Conservation (phyloP, 371 early-diverging fungal species). For the Mucor velutinosus region DNA sequence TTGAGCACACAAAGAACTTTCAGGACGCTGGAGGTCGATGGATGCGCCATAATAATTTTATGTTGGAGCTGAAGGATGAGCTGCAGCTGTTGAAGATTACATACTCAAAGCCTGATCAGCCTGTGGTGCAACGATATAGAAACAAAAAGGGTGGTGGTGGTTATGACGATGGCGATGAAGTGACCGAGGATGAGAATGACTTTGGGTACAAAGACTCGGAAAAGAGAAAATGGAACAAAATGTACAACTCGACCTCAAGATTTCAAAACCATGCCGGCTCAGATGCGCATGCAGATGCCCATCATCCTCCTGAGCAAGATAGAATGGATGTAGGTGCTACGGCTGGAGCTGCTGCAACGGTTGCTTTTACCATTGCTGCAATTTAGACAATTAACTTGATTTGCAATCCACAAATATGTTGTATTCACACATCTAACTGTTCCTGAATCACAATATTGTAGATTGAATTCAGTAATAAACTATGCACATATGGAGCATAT, state of each 20-base stretch:
- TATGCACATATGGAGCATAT: no score
- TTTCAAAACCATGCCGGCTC: neutral
- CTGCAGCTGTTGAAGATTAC: conserved; percentile 57
- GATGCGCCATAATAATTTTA: conserved; percentile 63
- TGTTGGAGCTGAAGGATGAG: conserved; percentile 62
- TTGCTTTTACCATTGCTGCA: conserved; percentile 17
- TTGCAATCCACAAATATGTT: no score
- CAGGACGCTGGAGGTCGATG: conserved; percentile 67
- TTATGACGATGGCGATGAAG: neutral
- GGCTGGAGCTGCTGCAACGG: conserved; percentile 24
- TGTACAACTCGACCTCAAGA: neutral
- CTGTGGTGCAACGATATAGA: conserved; percentile 20
- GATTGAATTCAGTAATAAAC: no score
- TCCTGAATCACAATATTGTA: no score
- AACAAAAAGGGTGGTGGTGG: neutral
- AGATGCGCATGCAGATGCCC: neutral
- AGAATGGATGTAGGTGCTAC: neutral
- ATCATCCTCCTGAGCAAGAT: neutral
- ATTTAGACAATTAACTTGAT: neutral
- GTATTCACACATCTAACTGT: no score
- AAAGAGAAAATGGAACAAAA: neutral
- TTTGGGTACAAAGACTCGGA: neutral
- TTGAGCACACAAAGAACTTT: conserved; percentile 74
- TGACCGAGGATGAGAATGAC: neutral
- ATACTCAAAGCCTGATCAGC: conserved; percentile 46